Percentiles rank a stretch among this genome's conserved stretches.
These are phyloP conservation scores for Kuraishia floccosa DNA, from an alignment of 805 yeast species.

Conservation along the genomic window DNA sequence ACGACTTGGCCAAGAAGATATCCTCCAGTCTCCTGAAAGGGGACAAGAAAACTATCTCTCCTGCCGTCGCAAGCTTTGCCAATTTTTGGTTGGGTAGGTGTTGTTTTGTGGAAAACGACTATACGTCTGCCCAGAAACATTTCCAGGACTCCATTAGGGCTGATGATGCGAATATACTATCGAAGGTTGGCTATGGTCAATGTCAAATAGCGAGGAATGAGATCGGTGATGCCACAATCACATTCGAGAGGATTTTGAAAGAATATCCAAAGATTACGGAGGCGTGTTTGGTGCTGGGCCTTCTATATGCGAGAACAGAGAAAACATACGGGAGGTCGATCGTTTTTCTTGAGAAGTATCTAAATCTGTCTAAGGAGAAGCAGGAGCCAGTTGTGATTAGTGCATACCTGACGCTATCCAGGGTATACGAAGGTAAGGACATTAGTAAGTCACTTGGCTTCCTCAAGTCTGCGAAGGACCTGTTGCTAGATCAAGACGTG, in stretches of 20 bases:
- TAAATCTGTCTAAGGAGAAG: conserved; percentile 44
- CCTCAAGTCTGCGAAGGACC: conserved; percentile 38
- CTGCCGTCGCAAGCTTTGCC: conserved; percentile 45
- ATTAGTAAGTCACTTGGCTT: conserved; percentile 55
- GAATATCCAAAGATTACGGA: conserved; percentile 61
- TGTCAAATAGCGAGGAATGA: conserved; percentile 67
- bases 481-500: conserved; percentile 28
- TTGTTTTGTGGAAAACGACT: conserved; percentile 46
- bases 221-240: conserved; percentile 72
- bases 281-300: conserved; percentile 65
- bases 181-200: conserved; percentile 80
- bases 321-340: conserved; percentile 38
- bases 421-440: conserved; percentile 57
- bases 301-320: conserved; percentile 45
- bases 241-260: conserved; percentile 67
- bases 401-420: conserved; percentile 61
- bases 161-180: conserved; percentile 53
- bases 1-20: conserved; percentile 34
- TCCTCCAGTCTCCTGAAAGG: conserved; percentile 15
- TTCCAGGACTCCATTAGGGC: conserved; percentile 64
- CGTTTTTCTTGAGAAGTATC: conserved; percentile 55
- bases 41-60: conserved; percentile 13
- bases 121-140: conserved; percentile 55
- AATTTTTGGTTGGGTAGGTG: conserved; percentile 83
- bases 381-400: conserved; percentile 49